Conservation (phyloP, 139 green algal genomes). For the Edaphochlamys debaryana region DNA sequence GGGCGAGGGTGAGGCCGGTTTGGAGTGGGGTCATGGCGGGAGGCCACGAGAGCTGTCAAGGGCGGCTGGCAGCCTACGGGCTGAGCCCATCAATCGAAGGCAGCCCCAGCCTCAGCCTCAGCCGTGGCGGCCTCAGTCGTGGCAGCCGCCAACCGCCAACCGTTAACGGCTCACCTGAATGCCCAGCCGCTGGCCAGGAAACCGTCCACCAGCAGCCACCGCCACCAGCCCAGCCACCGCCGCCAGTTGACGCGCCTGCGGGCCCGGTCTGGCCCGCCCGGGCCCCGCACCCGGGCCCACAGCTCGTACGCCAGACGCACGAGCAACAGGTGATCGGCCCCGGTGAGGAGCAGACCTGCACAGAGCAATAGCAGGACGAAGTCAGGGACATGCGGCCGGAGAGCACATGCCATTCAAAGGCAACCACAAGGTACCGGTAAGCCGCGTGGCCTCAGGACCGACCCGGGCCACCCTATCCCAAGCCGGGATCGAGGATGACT, state of each 20-base stretch:
- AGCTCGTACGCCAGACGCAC: constrained; percentile 25
- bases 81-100: too few species aligned
- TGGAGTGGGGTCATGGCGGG: not conserved
- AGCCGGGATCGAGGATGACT: not conserved
- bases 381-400: not conserved
- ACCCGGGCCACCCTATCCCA: too few species aligned
- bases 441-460: too few species aligned
- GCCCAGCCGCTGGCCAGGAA: constrained; percentile 19
- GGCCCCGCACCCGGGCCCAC: not conserved
- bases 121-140: too few species aligned
- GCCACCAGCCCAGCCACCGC: not conserved
- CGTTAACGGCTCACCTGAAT: constrained; percentile 40
- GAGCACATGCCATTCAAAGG: too few species aligned
- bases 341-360: constrained; percentile 11
- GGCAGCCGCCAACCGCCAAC: too few species aligned
- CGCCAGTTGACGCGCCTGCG: not conserved
- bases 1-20: not conserved
- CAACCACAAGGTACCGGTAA: too few species aligned
- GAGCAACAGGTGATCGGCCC: constrained; percentile 29
- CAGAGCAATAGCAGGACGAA: not conserved
- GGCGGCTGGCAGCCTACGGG: too few species aligned
- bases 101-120: too few species aligned
- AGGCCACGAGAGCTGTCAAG: too few species aligned
- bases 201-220: constrained; percentile 28
- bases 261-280: too few species aligned